Percentiles rank a stretch among this genome's conserved stretches.
Conservation (phyloP, 495 filamentous ascomycete species). For the Daldinia grandis region DNA sequence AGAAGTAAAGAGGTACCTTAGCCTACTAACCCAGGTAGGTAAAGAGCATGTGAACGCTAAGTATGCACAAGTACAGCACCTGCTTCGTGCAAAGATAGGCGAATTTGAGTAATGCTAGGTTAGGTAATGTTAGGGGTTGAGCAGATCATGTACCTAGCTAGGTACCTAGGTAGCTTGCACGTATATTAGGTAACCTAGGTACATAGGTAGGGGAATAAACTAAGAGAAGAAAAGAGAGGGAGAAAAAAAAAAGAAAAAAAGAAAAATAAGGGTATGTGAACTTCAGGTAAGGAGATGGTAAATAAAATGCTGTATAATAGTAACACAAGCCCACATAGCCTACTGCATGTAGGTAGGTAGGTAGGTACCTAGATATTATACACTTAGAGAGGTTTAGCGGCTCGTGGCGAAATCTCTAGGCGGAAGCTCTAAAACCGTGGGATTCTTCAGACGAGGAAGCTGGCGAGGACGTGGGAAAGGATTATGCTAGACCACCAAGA, state of each 20-base stretch:
- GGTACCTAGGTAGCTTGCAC: neutral
- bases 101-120: conserved; percentile 30
- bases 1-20: conserved; percentile 28
- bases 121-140: conserved; percentile 15
- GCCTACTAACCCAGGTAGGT: conserved; percentile 15
- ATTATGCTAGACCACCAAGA: conserved; percentile 35
- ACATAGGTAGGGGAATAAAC: neutral
- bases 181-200: neutral
- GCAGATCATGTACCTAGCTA: conserved; percentile 21
- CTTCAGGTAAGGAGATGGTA: neutral
- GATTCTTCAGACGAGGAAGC: conserved; percentile 24
- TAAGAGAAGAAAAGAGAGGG: neutral
- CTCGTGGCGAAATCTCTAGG: conserved; percentile 5
- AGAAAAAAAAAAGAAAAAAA: conserved; percentile 4
- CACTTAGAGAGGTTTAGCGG: conserved; percentile 17
- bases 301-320: conserved; percentile 7
- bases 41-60: conserved; percentile 16
- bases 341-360: neutral
- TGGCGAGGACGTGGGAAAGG: conserved; percentile 21
- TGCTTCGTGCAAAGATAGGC: conserved; percentile 6
- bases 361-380: too few species aligned
- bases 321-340: conserved; percentile 17
- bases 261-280: conserved; percentile 2
- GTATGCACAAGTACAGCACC: conserved; percentile 15
- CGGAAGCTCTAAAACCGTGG: conserved; percentile 19